Base-by-base conservation (phyloP, 306 rosid genomes). In the Leucaena leucocephala region DNA sequence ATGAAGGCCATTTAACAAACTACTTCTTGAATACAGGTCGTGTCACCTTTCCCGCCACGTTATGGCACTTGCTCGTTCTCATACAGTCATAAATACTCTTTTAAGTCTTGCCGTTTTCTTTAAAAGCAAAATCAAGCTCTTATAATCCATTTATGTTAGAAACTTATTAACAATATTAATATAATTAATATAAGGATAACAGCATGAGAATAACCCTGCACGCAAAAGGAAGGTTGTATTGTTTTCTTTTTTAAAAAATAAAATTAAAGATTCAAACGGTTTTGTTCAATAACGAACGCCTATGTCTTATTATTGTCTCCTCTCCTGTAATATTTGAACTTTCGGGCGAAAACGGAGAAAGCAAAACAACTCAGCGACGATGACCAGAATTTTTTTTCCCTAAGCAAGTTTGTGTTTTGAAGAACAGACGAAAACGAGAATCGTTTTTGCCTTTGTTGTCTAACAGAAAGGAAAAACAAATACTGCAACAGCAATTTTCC, bases 311-410 rank as follows among this genome's bases (percentile, higher is more conserved):
- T 27, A 72, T 75, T 38, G 82, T 88, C 91, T 76, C 83, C 88
- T 84, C 83, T 80, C 82, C 86, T 58, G 75, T 70, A 75, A 86
- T 52, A 74, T 82, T 88, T 80, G 78, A 84, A 71, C 78, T 73
- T 49, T 36, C 36, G 66, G 54, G 76, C 12, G 14, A 43, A 21
- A 59, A 46, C 50, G 42, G 44, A 63, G 48, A 49, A 59, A 59
- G 64, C 4, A 62, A 40, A 67, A 67, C 72, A 67, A 42, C 72
- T 67, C 79, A 49, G 66, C 83, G 2, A 22, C 19, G 34, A 17
- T 66, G 48, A 35, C 50, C 7, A 68, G 49, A 34, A 80, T 10
- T 38, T 15, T 12, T 46, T 49, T 50, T 11, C 43, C 15, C 6
- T 21, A 3, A 84, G 68, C 74, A 81, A 82, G 81, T 21, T 33